Percentiles rank a stretch among this genome's conserved stretches.
Conservation (phyloP, 202 grass and related monocot species). For the Carex arenaria region DNA sequence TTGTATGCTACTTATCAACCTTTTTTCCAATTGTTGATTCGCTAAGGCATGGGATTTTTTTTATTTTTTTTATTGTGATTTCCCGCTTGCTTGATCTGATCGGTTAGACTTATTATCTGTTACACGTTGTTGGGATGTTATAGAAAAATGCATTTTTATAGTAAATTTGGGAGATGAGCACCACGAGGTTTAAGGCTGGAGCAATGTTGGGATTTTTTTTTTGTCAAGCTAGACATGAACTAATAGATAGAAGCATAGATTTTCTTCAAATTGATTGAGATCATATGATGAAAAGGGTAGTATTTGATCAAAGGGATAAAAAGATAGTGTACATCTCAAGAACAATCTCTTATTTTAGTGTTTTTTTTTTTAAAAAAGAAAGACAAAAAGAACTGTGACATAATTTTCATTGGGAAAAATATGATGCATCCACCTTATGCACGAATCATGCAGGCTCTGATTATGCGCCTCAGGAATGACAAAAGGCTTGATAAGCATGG, state of each 20-base stretch:
- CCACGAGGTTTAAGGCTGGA: neutral
- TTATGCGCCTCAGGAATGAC: constrained; percentile 62
- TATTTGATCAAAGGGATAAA: neutral
- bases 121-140: neutral
- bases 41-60: neutral
- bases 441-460: constrained; percentile 48
- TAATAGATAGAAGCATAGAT: neutral
- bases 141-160: neutral
- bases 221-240: neutral
- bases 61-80: neutral
- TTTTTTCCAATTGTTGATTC: neutral
- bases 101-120: neutral
- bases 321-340: neutral
- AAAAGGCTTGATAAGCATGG: constrained; percentile 57
- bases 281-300: neutral
- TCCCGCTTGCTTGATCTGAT: constrained; percentile 1
- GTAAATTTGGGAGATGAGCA: neutral
- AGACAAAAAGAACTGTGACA: neutral
- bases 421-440: neutral
- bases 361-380: neutral
- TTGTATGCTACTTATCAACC: neutral
- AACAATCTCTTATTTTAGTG: neutral
- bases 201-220: neutral
- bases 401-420: neutral
- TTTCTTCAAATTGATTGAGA: neutral